phyloP scores from a whole-genome alignment of 495 filamentous ascomycete genomes.

The Annulohypoxylon stygium region DNA sequence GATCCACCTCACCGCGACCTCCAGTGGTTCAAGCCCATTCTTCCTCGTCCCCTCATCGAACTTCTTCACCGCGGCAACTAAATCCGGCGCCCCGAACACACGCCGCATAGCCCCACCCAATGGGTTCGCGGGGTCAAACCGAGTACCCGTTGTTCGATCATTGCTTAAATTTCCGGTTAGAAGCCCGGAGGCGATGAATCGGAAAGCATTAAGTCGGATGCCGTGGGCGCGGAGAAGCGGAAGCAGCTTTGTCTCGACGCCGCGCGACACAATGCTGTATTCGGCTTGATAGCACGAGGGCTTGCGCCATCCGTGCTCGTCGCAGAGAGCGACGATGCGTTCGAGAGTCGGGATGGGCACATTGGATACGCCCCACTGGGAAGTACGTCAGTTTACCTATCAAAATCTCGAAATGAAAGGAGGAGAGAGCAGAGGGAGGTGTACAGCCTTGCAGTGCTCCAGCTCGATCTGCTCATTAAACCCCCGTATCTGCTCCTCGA shows the following conservation, averaged over 20 bases:
- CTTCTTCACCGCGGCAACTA: constrained; percentile 56
- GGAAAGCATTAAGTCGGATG: constrained; percentile 64
- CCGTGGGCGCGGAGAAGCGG: constrained; percentile 63
- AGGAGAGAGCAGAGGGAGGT: too few relatives aligned
- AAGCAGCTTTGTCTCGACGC: constrained; percentile 53
- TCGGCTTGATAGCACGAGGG: constrained; percentile 59
- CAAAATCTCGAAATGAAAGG: too few relatives aligned
- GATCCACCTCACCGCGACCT: constrained; percentile 70
- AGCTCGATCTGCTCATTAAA: constrained; percentile 53
- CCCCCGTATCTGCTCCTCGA: constrained; percentile 50
- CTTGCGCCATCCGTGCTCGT: constrained; percentile 55
- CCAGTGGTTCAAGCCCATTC: constrained; percentile 62
- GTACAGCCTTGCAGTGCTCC: constrained; percentile 46
- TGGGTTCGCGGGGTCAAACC: constrained; percentile 52
- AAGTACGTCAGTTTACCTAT: neutral
- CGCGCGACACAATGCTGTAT: constrained; percentile 58
- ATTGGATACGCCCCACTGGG: constrained; percentile 59
- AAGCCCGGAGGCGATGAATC: constrained; percentile 61
- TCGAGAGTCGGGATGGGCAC: constrained; percentile 49
- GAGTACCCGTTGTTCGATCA: constrained; percentile 52
- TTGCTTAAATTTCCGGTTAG: constrained; percentile 57
- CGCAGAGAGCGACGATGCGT: constrained; percentile 55
- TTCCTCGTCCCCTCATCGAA: constrained; percentile 62
- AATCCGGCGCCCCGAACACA: constrained; percentile 59
- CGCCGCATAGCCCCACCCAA: constrained; percentile 54